Percentiles rank a stretch among this genome's conserved stretches.
These are phyloP conservation scores for Teunomyces aglyptinius DNA, from an alignment of 805 yeast species.

Conservation along the genomic window DNA sequence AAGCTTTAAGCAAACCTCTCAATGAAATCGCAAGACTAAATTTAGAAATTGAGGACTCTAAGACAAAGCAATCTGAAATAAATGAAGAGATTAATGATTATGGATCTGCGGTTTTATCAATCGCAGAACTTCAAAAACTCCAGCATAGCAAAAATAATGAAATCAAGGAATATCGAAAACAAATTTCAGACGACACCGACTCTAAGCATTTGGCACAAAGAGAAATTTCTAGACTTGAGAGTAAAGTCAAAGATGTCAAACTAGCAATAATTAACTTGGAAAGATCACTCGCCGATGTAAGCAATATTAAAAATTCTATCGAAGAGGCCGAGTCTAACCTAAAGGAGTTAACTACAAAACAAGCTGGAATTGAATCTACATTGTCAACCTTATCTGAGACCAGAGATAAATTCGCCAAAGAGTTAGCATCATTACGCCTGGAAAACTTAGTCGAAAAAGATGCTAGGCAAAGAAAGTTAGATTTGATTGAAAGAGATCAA, in stretches of 20 bases:
- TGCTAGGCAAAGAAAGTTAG: neutral
- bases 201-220: constrained; percentile 45
- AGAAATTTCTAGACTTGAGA: constrained; percentile 47
- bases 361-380: neutral
- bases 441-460: neutral
- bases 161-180: constrained; percentile 40
- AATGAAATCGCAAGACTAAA: constrained; percentile 33
- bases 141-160: constrained; percentile 38
- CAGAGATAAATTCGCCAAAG: neutral
- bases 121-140: constrained; percentile 46
- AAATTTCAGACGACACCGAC: constrained; percentile 29
- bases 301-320: constrained; percentile 37
- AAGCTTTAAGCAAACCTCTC: constrained; percentile 24
- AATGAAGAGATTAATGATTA: constrained; percentile 34
- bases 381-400: neutral
- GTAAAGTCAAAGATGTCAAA: constrained; percentile 50
- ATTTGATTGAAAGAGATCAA: neutral
- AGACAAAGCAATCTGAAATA: constrained; percentile 24
- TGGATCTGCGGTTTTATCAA: constrained; percentile 36
- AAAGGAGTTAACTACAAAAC: constrained; percentile 5
- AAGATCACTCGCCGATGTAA: constrained; percentile 47
- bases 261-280: constrained; percentile 54
- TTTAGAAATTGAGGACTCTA: constrained; percentile 26
- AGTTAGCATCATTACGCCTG: neutral
- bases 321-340: constrained; percentile 25